phyloP scores from a whole-genome alignment of 2,329 filamentous ascomycete genomes.

The Pyricularia grisea region DNA sequence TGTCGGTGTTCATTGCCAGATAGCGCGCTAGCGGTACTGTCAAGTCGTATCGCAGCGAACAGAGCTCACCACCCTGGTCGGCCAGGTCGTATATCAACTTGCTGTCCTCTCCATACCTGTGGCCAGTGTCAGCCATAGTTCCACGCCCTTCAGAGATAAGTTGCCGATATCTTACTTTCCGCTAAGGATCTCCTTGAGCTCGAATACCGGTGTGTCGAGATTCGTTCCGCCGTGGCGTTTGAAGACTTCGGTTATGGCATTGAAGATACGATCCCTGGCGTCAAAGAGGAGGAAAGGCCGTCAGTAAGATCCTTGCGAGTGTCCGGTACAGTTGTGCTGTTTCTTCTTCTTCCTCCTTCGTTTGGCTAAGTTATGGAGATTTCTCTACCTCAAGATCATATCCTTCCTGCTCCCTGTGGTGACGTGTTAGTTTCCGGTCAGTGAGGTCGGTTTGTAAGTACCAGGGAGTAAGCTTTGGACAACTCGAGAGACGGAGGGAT shows the following conservation, averaged over 20 bases:
- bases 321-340: background rate
- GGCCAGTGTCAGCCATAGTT: constrained; percentile 26
- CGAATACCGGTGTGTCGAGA: constrained; percentile 68
- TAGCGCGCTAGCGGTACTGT: constrained; percentile 62
- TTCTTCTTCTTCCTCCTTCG: background rate
- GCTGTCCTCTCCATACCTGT: constrained; percentile 74
- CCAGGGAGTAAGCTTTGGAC: background rate
- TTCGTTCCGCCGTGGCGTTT: constrained; percentile 58
- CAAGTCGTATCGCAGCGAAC: constrained; percentile 72
- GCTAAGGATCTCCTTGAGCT: constrained; percentile 60
- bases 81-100: constrained; percentile 65
- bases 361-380: background rate
- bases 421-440: background rate
- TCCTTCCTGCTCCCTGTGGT: constrained; percentile 4
- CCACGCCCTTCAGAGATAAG: constrained; percentile 11
- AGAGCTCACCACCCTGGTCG: constrained; percentile 76
- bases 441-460: too few relatives aligned
- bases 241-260: constrained; percentile 13
- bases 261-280: constrained; percentile 6
- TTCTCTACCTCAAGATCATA: constrained; percentile 4
- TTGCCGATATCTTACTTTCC: constrained; percentile 14
- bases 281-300: background rate
- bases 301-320: background rate
- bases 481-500: background rate
- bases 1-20: constrained; percentile 79